Evolutionary conservation across 2,329 filamentous ascomycete species (phyloP), one percentile per base, ranked within the genome.

Genomic region (Pseudogymnoascus sp.): DNA sequence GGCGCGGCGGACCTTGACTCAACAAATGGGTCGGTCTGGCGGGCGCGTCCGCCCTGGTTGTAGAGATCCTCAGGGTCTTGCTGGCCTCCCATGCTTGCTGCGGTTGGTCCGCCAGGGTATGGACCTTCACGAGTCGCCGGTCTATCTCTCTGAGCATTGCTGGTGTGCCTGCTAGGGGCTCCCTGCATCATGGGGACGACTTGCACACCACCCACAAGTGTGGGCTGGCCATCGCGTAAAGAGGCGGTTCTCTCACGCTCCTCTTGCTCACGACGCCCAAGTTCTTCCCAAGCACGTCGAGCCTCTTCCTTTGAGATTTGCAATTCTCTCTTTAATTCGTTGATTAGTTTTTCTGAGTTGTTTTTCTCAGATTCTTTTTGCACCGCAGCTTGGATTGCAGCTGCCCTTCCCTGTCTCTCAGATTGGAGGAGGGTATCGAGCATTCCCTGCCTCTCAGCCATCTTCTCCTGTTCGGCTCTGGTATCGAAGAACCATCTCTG

Each of bases 401-500:
- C 88, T 8, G 84, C 82, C 64, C 88, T 84, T 49, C 84, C 85
- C 65, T 85, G 83, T 62, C 90, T 84, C 75, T 97, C 93, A 40
- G 86, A 82, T 49, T 88, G 83, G n/a, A 97, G 77, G 42, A 87
- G 84, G 36, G 82, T 80, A 71, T 96, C 88, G n/a, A 96, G 78
- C 72, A 93, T 85, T 2, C 86, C 92, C 63, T 91, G 90, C 38
- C 89, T 81, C 75, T 97, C 95, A 68, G 90, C 88, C 60, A 88
- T 84, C 28, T 89, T 87, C 77, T 97, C 95, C 68, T 96, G 86
- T 68, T 97, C 93, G 34, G 88, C 84, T 61, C 93, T 84, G 6
- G 93, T 96, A 74, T 99, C 95, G 69, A 96, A 96, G 77, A 97
- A 97, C 95, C 95, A 99, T 60, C 95, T 85, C 76, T 99, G 95